A percentile compares a stretch with the other conserved stretches of the same genome.
These are phyloP conservation scores for Mycena olivaceomarginata DNA, from an alignment of 768 basidiomycete genomes.

Conservation along the genomic window DNA sequence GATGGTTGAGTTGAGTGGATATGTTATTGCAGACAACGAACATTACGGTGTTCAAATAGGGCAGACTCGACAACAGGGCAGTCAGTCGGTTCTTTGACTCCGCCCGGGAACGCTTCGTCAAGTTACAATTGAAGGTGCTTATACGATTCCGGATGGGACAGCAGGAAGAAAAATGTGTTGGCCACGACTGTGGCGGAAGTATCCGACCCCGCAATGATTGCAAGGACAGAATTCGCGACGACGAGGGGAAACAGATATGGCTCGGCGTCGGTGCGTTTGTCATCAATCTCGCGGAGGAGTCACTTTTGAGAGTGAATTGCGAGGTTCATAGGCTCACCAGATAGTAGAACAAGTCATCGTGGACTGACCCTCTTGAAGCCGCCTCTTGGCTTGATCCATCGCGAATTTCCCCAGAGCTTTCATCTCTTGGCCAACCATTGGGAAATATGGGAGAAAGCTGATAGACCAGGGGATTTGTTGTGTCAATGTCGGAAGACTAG, in stretches of 20 bases:
- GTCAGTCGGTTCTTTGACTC: background rate
- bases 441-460: background rate
- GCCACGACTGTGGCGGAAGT: background rate
- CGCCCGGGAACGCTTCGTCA: background rate
- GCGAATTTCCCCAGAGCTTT: conserved; percentile 22
- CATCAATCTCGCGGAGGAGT: background rate
- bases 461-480: conserved; percentile 35
- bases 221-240: background rate
- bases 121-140: background rate
- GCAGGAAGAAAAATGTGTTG: background rate
- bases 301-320: too few relatives aligned
- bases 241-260: background rate
- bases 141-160: background rate
- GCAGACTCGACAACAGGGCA: too few relatives aligned
- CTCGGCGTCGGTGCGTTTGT: background rate
- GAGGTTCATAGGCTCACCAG: too few relatives aligned
- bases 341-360: background rate
- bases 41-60: background rate
- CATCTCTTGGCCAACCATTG: conserved; percentile 19
- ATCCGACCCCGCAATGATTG: background rate
- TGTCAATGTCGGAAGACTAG: conserved; percentile 25
- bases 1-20: too few relatives aligned
- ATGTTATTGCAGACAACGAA: background rate
- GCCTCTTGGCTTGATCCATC: conserved; percentile 16
- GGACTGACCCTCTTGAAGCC: conserved; percentile 27